A percentile compares a stretch with the other conserved stretches of the same genome.
Conservation (phyloP, 108 stramenopile genomes). For the Stephanodiscus minutulus region DNA sequence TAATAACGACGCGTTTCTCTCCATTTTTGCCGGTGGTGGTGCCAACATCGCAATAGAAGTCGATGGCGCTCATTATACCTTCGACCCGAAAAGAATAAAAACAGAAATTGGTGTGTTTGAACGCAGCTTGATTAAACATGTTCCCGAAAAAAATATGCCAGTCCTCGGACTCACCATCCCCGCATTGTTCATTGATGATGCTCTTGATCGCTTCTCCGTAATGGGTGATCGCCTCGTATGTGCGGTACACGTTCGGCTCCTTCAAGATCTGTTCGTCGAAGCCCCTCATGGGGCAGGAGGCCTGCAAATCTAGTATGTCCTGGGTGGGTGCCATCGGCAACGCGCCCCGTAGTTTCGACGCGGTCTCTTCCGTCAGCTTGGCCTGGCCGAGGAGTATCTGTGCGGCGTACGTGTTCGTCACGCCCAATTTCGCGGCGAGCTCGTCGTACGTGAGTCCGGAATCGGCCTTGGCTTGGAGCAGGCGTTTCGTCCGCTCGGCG, state of each 20-base stretch:
- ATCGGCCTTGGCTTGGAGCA: constrained; percentile 49
- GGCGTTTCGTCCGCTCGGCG: constrained; percentile 59
- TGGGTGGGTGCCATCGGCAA: constrained; percentile 42
- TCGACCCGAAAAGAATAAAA: too few relatives aligned
- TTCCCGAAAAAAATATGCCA: too few relatives aligned
- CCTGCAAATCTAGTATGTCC: constrained; percentile 64
- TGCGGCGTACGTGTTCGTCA: constrained; percentile 78
- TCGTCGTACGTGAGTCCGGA: constrained; percentile 62
- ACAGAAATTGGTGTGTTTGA: too few relatives aligned
- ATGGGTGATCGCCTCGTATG: constrained; percentile 72
- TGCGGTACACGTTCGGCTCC: constrained; percentile 76
- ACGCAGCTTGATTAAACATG: too few relatives aligned
- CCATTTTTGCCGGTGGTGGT: constrained; percentile 69
- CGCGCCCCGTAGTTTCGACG: constrained; percentile 55
- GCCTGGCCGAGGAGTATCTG: constrained; percentile 74
- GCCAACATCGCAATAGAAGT: constrained; percentile 74
- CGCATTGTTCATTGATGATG: constrained; percentile 75
- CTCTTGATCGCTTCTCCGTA: constrained; percentile 72
- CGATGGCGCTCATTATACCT: constrained; percentile 76
- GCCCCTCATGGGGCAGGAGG: constrained; percentile 51
- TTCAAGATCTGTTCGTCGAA: constrained; percentile 65
- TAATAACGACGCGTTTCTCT: constrained; percentile 77
- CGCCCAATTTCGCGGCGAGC: constrained; percentile 54
- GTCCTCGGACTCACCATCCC: constrained; percentile 58
- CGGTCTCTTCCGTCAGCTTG: constrained; percentile 55